Evolutionary conservation across 352 stramenopile species (phyloP).

Genomic region (Phytophthora pinifolia): DNA sequence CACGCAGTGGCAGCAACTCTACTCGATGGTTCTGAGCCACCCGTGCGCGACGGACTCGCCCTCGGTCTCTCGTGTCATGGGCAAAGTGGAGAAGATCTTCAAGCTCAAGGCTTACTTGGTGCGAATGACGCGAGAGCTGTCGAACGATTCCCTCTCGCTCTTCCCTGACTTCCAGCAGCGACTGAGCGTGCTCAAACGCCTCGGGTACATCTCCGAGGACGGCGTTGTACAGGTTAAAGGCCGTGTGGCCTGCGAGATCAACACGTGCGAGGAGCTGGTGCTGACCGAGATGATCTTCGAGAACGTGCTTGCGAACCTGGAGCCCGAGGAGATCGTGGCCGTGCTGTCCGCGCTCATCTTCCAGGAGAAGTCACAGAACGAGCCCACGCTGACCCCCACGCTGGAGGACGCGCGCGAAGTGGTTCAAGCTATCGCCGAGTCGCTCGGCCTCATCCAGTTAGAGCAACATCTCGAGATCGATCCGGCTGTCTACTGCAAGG

Average conservation of each 20-base stretch:
- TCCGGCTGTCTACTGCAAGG: slow-evolving; percentile 90
- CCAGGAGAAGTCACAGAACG: slow-evolving; percentile 92
- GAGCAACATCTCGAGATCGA: slow-evolving; percentile 88
- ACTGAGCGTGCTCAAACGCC: slow-evolving; percentile 89
- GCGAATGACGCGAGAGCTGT: slow-evolving; percentile 61
- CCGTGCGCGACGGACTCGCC: slow-evolving; percentile 41
- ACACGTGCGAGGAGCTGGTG: slow-evolving; percentile 98
- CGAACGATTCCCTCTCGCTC: slow-evolving; percentile 91
- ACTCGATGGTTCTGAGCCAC: slow-evolving; percentile 51
- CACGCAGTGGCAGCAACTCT: slow-evolving; percentile 58
- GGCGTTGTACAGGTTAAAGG: slow-evolving; percentile 95
- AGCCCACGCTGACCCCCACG: slow-evolving; percentile 69
- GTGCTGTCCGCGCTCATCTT: slow-evolving; percentile 97
- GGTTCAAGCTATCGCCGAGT: slow-evolving; percentile 87
- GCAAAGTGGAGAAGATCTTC: slow-evolving; percentile 73
- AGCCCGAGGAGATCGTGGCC: slow-evolving; percentile 97
- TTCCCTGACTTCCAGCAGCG: slow-evolving; percentile 98
- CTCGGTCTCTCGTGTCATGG: slow-evolving; percentile 50
- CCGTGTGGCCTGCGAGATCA: slow-evolving; percentile 97
- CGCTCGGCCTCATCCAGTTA: slow-evolving; percentile 78
- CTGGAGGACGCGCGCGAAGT: slow-evolving; percentile 79
- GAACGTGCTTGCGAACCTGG: slow-evolving; percentile 95
- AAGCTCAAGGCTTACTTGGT: slow-evolving; percentile 72
- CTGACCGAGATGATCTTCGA: slow-evolving; percentile 99
- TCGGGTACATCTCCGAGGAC: slow-evolving; percentile 94